Conservation (phyloP, 176 grass and related monocot genomes). For the Zizania latifolia region DNA sequence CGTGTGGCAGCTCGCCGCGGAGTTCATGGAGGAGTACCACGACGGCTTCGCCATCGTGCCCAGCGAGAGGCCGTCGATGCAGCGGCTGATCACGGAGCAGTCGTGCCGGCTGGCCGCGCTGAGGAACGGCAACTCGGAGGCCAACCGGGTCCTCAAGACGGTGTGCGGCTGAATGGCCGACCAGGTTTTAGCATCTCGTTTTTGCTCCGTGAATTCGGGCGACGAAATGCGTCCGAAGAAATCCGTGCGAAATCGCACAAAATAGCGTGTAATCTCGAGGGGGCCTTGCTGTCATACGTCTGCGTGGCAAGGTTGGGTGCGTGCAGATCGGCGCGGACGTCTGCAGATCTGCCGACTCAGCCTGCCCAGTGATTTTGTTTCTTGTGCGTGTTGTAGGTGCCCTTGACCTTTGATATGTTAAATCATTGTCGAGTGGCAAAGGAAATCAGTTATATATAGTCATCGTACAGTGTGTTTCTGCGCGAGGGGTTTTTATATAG, state of each 20-base stretch:
- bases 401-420: constrained; percentile 29
- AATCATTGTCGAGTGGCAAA: constrained; percentile 40
- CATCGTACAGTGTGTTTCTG: constrained; percentile 16
- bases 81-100: constrained; percentile 64
- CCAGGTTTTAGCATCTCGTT: neutral
- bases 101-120: constrained; percentile 68
- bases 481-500: neutral
- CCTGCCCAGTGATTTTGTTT: neutral
- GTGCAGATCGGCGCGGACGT: constrained; percentile 15
- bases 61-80: constrained; percentile 56
- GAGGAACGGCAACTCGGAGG: constrained; percentile 17
- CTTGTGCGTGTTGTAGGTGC: constrained; percentile 2
- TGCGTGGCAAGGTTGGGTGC: neutral
- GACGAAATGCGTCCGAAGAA: neutral
- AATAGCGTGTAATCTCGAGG: neutral
- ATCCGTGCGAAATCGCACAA: neutral
- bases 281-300: too few species aligned
- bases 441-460: constrained; percentile 16
- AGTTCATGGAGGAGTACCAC: constrained; percentile 66
- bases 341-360: constrained; percentile 11
- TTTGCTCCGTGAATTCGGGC: constrained; percentile 1
- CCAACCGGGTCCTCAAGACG: constrained; percentile 27
- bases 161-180: constrained; percentile 48
- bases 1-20: constrained; percentile 77
- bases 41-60: constrained; percentile 76